phyloP scores from a whole-genome alignment of 352 stramenopile genomes.

The Phytophthora nicotianae region DNA sequence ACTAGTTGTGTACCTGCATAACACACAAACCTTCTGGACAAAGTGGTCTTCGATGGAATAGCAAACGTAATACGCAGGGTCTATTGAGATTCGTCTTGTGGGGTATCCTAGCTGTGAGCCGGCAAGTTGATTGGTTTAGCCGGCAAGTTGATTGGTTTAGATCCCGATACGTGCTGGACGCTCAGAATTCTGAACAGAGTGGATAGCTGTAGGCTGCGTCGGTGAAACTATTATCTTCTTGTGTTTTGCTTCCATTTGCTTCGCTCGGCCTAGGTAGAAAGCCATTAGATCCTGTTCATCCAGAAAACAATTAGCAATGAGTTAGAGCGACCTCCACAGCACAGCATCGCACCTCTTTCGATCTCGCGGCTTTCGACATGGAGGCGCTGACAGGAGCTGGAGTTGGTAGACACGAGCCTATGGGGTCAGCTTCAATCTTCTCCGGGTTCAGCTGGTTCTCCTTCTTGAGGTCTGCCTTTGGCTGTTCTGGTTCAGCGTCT shows the following conservation, averaged over 20 bases:
- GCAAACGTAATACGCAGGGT: not conserved
- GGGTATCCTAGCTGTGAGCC: not conserved
- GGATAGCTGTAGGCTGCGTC: constrained; percentile 23
- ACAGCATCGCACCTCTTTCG: constrained; percentile 37
- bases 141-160: not conserved
- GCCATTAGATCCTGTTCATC: constrained; percentile 44
- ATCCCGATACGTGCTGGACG: constrained; percentile 7
- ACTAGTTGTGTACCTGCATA: too few species aligned
- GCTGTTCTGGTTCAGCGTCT: not conserved
- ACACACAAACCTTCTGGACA: too few species aligned
- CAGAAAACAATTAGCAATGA: too few species aligned
- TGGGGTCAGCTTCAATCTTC: not conserved
- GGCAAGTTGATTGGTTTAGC: not conserved
- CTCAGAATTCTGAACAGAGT: constrained; percentile 24
- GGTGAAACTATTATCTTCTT: constrained; percentile 38
- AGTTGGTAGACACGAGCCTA: not conserved
- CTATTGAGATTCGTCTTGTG: constrained; percentile 10
- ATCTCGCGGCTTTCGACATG: constrained; percentile 30
- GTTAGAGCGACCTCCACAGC: too few species aligned
- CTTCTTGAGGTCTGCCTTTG: not conserved
- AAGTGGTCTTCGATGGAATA: too few species aligned
- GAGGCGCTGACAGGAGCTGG: not conserved
- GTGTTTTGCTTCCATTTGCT: constrained; percentile 54
- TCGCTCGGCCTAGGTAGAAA: constrained; percentile 61
- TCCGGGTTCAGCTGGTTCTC: not conserved